These are phyloP conservation scores for Leccinum solheimii DNA, from an alignment of 1,284 basidiomycete genomes.

Conservation along the genomic window DNA sequence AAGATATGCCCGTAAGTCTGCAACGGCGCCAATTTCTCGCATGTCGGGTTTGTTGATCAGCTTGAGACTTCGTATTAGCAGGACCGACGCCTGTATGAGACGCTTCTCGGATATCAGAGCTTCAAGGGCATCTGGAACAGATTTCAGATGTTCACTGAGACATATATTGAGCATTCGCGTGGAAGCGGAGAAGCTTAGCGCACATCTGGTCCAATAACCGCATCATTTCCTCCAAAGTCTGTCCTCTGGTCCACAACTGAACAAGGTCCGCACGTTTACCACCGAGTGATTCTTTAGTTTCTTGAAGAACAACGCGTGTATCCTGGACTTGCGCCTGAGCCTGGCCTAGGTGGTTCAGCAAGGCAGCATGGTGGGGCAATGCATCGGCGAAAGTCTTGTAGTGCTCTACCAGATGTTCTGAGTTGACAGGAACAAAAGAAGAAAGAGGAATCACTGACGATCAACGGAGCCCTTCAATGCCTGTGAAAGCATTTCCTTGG, in stretches of 20 bases:
- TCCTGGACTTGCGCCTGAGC: constrained; percentile 74
- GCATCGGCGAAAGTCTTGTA: constrained; percentile 92
- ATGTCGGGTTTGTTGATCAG: constrained; percentile 91
- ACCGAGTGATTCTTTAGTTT: constrained; percentile 77
- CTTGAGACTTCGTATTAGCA: constrained; percentile 89
- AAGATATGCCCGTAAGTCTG: constrained; percentile 88
- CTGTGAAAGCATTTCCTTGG: constrained; percentile 73
- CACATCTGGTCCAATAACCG: constrained; percentile 89
- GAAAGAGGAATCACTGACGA: constrained; percentile 50
- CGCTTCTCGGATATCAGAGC: constrained; percentile 95
- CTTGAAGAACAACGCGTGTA: constrained; percentile 72
- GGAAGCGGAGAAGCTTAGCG: constrained; percentile 31
- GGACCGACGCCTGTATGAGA: constrained; percentile 84
- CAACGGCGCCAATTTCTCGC: constrained; percentile 90
- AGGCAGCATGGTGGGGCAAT: constrained; percentile 81
- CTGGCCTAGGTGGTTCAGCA: constrained; percentile 68
- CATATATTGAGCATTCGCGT: constrained; percentile 12
- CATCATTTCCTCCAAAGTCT: constrained; percentile 89
- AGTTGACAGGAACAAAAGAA: not conserved
- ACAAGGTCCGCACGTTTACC: constrained; percentile 83
- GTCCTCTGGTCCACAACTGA: constrained; percentile 80
- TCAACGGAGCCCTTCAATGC: constrained; percentile 84
- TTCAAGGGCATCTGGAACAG: constrained; percentile 91
- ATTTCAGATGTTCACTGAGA: constrained; percentile 82
- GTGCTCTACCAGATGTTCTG: constrained; percentile 53